Percentiles rank a stretch among this genome's conserved stretches.
These are phyloP conservation scores for Nannochloris sp. DNA, from an alignment of 139 green algal genomes.

Conservation along the genomic window DNA sequence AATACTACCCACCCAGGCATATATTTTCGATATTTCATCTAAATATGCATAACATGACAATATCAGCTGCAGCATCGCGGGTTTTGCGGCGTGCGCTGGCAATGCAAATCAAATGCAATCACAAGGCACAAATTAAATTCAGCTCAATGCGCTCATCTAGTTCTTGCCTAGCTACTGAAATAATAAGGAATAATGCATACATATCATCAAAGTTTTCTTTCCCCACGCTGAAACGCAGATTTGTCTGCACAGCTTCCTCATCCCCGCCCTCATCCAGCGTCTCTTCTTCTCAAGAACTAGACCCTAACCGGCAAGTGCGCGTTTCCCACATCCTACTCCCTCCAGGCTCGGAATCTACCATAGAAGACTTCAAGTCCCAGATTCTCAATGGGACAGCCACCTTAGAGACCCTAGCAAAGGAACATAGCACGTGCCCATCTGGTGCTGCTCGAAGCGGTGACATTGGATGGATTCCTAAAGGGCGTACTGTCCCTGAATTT, in stretches of 20 bases:
- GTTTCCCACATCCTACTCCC: constrained; percentile 3
- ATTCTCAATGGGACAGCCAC: not conserved
- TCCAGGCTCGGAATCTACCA: not conserved
- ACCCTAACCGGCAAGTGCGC: not conserved
- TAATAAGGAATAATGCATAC: no score
- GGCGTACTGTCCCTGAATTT: constrained; percentile 3
- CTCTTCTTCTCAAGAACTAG: not conserved
- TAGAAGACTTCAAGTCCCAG: not conserved
- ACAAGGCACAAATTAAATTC: no score
- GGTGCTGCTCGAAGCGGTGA: not conserved
- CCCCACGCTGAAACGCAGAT: no score
- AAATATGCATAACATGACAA: no score
- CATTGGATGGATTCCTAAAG: constrained; percentile 7
- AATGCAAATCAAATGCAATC: no score
- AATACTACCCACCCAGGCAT: no score
- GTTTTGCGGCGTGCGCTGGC: no score
- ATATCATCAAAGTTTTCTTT: no score
- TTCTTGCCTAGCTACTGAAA: no score
- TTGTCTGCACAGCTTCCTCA: not conserved
- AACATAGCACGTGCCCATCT: not conserved
- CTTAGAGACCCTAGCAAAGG: not conserved
- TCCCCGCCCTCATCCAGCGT: not conserved
- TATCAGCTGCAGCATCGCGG: no score
- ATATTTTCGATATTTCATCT: no score
- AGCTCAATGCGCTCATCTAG: no score